Evolutionary conservation across 1,139 yeast genomes (phyloP).

Genomic region (Tardiomyces depauwii): DNA sequence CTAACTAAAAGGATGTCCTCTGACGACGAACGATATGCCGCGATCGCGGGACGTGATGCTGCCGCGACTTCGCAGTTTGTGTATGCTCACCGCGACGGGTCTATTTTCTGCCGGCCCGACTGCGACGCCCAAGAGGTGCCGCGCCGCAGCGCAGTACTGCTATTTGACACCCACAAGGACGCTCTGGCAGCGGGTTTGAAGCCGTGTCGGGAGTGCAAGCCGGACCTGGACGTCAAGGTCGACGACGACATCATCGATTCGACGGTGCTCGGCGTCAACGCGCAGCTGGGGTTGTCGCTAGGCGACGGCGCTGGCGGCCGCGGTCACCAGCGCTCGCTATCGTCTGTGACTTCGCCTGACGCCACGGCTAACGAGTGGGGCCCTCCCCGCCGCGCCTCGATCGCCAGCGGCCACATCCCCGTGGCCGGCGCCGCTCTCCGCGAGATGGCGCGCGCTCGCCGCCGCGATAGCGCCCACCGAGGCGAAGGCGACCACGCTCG

Average conservation of each 20-base stretch:
- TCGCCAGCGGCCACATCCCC: conserved; percentile 21
- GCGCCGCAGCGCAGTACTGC: conserved; percentile 35
- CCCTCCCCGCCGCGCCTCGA: conserved; percentile 20
- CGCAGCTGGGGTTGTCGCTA: conserved; percentile 45
- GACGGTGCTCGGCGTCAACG: conserved; percentile 50
- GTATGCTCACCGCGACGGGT: neutral
- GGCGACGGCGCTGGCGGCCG: conserved; percentile 2
- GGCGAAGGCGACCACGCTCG: conserved; percentile 44
- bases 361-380: conserved; percentile 11
- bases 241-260: conserved; percentile 42
- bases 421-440: conserved; percentile 17
- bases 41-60: neutral
- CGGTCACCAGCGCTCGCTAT: conserved; percentile 11
- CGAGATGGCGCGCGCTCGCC: conserved; percentile 7
- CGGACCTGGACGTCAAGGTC: conserved; percentile 22
- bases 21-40: neutral
- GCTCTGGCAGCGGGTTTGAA: conserved; percentile 37
- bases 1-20: too few relatives aligned
- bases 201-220: conserved; percentile 47
- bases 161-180: conserved; percentile 31
- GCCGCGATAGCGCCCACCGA: neutral
- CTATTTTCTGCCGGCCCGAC: conserved; percentile 53
- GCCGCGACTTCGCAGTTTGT: neutral
- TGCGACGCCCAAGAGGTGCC: conserved; percentile 44
- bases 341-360: conserved; percentile 9